Base-by-base conservation (phyloP, 108 stramenopile species). In the Skeletonema potamos region DNA sequence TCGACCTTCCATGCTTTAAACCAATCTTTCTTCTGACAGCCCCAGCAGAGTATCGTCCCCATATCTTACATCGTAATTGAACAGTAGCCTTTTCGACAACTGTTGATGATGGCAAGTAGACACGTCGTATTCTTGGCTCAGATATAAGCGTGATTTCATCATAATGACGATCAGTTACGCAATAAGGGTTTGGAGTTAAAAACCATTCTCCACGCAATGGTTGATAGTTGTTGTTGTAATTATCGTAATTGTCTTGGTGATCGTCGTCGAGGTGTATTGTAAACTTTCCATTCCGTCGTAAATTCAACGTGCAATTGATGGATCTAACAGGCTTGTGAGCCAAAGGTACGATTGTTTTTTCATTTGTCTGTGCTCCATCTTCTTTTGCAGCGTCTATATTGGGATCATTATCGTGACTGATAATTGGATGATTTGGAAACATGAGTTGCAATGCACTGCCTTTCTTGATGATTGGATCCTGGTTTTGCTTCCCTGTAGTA, bases 101-200 rank as follows among this genome's bases (percentile, higher is more conserved):
- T 3, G 51, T 46, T 0, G 44, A 28, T 20, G 54, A 6, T 43
- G 13, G 55, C 17, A 22, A 27, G 51, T 44, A 22, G 22, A 54
- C 57, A 48, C 62, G 76, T 11, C 74, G 73, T 59, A 80, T 59
- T 17, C 90, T 79, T 30, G 86, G 80, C 70, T 86, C 77, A 22
- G 89, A 85, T 58, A 75, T 55, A 28, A 92, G 78, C 18, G 66
- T 70, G 24, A 92, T 43, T 63, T 85, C 72, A 66, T 92, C 92
- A 33, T 85, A 92, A 20, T 79, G 85, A 4, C 92, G 78, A 78
- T 92, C 92, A n/a, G 92, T 92, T 32, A 87, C 74, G 57, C 92
- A 92, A 56, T 92, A 92, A 1, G 92, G 92, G 78, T 92, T 92
- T 28, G 80, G 62, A 17, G 72, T 64, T 24, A 90, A 62, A 18